phyloP scores from a whole-genome alignment of 2,329 filamentous ascomycete species.

The Penicillium decumbens region DNA sequence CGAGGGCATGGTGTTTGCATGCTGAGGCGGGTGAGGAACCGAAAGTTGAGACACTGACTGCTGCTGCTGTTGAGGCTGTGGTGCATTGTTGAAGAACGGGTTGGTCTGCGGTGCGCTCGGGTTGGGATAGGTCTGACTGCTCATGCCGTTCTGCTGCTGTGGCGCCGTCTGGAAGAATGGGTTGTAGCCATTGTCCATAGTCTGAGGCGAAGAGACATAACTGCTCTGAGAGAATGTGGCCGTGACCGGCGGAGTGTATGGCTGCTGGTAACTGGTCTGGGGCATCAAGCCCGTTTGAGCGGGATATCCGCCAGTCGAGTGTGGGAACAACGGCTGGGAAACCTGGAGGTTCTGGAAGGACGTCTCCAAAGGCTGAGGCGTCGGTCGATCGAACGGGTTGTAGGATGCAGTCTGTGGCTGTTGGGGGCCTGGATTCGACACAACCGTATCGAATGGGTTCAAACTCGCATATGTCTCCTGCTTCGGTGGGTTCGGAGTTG shows the following conservation, averaged over 20 bases:
- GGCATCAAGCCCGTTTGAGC: constrained; percentile 39
- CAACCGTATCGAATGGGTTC: constrained; percentile 60
- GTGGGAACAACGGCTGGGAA: constrained; percentile 66
- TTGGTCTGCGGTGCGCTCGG: constrained; percentile 29
- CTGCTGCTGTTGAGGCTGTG: constrained; percentile 23
- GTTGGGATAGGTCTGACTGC: constrained; percentile 22
- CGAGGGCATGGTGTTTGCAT: constrained; percentile 40
- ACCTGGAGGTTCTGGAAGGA: constrained; percentile 73
- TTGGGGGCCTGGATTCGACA: constrained; percentile 36
- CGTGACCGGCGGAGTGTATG: constrained; percentile 43
- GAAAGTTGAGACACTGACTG: constrained; percentile 10
- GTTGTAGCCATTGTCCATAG: constrained; percentile 36
- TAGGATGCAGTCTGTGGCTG: constrained; percentile 40
- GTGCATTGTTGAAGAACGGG: constrained; percentile 34
- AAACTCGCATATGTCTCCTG: constrained; percentile 46
- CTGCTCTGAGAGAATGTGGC: constrained; percentile 33
- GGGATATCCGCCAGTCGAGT: constrained; percentile 64
- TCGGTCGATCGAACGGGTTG: constrained; percentile 63
- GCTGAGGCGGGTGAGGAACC: constrained; percentile 25
- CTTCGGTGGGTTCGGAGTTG: constrained; percentile 40
- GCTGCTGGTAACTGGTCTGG: constrained; percentile 40
- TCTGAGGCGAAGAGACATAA: constrained; percentile 35
- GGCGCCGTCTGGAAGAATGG: constrained; percentile 42
- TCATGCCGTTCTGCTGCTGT: constrained; percentile 27
- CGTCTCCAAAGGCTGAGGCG: constrained; percentile 52